Evolutionary conservation across 192 early-diverging fungal genomes (phyloP).

Genomic region (Gryganskiella cystojenkinii): DNA sequence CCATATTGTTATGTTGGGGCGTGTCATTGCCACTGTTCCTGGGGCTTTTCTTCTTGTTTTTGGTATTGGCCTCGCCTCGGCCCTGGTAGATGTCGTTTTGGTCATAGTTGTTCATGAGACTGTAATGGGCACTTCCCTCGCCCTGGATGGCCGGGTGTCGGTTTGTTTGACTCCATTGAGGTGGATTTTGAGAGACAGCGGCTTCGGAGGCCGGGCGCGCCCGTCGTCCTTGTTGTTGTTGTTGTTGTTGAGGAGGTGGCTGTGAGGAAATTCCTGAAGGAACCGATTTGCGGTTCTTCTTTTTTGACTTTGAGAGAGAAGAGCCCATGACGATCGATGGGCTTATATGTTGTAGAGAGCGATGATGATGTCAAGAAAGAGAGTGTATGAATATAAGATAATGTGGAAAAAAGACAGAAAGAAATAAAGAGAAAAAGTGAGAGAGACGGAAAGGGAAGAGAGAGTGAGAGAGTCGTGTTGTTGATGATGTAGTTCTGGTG

Average conservation of each 20-base stretch:
- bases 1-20: constrained; percentile 15
- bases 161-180: constrained; percentile 11
- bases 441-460: background rate
- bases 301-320: constrained; percentile 42
- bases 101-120: constrained; percentile 9
- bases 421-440: background rate
- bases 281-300: constrained; percentile 41
- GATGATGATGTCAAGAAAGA: background rate
- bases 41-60: constrained; percentile 9
- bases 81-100: background rate
- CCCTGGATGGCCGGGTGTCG: too few species aligned
- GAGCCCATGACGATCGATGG: constrained; percentile 31
- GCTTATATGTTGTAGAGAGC: background rate
- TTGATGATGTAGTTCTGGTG: background rate
- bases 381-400: background rate
- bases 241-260: constrained; percentile 1
- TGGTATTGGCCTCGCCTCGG: background rate
- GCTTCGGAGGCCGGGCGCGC: background rate
- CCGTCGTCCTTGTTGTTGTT: background rate
- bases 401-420: background rate
- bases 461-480: background rate
- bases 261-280: constrained; percentile 1
- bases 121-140: constrained; percentile 7
- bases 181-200: constrained; percentile 15
- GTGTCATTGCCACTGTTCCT: constrained; percentile 14